Percentiles rank a stretch among this genome's conserved stretches.
Conservation (phyloP, 192 early-diverging fungal species). For the Mortierella alpina region DNA sequence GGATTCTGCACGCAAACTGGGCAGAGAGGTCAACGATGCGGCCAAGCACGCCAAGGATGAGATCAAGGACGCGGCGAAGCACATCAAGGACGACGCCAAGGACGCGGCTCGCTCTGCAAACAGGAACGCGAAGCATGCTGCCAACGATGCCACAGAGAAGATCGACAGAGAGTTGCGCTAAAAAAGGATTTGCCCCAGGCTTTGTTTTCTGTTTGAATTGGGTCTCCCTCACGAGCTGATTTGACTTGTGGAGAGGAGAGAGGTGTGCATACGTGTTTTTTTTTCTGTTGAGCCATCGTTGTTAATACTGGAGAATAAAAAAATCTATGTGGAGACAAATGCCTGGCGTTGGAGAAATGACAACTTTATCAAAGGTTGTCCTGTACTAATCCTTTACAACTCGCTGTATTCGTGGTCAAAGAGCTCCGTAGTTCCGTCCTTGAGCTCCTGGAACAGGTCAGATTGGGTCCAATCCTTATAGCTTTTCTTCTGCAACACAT, state of each 20-base stretch:
- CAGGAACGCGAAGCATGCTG: conserved; percentile 13
- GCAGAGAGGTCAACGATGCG: conserved; percentile 47
- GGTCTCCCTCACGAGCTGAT: not conserved
- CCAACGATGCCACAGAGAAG: conserved; percentile 32
- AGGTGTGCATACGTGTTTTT: too few relatives aligned
- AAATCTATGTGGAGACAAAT: too few relatives aligned
- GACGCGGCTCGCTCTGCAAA: conserved; percentile 23
- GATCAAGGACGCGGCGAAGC: conserved; percentile 43
- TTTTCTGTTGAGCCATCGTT: too few relatives aligned
- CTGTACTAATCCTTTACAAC: not conserved
- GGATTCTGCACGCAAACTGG: conserved; percentile 44
- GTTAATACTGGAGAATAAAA: too few relatives aligned
- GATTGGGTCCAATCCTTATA: conserved; percentile 18
- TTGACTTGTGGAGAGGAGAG: too few relatives aligned
- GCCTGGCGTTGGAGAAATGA: too few relatives aligned
- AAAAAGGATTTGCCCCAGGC: not conserved
- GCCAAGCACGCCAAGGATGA: conserved; percentile 51
- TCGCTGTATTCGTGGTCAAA: conserved; percentile 10
- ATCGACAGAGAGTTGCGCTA: conserved; percentile 32
- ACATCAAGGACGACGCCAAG: conserved; percentile 31
- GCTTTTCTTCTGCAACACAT: not conserved
- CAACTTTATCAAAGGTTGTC: too few relatives aligned
- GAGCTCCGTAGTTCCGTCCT: not conserved
- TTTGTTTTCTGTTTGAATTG: not conserved
- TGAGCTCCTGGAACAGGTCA: not conserved